phyloP scores from a whole-genome alignment of 805 yeast genomes.

The Saccharomycopsis javanensis region DNA sequence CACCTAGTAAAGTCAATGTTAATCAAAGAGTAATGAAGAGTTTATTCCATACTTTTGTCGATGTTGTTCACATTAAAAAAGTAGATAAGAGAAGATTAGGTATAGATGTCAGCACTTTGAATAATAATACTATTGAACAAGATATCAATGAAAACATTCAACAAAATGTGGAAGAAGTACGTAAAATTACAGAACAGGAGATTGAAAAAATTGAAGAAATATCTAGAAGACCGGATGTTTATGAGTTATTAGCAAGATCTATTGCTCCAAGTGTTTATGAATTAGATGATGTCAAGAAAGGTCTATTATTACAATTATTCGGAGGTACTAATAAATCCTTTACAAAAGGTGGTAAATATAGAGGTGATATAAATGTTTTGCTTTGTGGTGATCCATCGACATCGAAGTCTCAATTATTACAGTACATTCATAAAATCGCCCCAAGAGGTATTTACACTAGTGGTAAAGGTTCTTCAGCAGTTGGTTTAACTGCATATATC shows the following conservation, averaged over 20 bases:
- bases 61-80: constrained; percentile 87
- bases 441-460: constrained; percentile 98
- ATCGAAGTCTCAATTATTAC: constrained; percentile 86
- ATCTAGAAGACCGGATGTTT: constrained; percentile 65
- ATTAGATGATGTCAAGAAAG: constrained; percentile 94
- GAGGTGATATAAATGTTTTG: constrained; percentile 90
- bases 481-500: constrained; percentile 94
- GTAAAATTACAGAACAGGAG: constrained; percentile 62
- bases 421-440: constrained; percentile 93
- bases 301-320: constrained; percentile 81
- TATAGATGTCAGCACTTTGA: constrained; percentile 57
- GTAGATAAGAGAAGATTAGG: constrained; percentile 75
- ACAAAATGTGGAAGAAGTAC: constrained; percentile 66
- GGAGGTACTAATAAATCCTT: constrained; percentile 93
- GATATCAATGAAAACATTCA: constrained; percentile 46
- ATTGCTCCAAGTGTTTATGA: constrained; percentile 96
- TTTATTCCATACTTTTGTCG: constrained; percentile 85
- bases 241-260: constrained; percentile 79
- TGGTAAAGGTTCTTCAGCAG: constrained; percentile 98
- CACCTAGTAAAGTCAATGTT: constrained; percentile 83
- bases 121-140: constrained; percentile 31
- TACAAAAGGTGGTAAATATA: constrained; percentile 81
- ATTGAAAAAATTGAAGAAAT: constrained; percentile 50
- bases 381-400: constrained; percentile 99
- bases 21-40: constrained; percentile 75